Conservation (phyloP, 306 rosid species). For the Dryas alaskensis region DNA sequence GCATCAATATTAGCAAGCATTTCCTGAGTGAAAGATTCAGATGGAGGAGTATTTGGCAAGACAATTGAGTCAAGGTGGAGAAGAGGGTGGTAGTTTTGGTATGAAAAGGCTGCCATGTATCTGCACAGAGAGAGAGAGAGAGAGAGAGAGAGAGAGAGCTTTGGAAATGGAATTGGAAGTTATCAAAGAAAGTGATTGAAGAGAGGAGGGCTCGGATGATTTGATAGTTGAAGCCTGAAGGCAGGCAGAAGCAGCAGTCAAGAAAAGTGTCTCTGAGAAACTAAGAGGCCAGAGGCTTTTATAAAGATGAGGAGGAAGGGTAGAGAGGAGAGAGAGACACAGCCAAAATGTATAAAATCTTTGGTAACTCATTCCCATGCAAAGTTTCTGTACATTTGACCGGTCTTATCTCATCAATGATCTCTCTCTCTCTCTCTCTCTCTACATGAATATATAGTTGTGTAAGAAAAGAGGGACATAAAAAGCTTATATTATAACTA, state of each 20-base stretch:
- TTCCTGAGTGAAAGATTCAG: constrained; percentile 20
- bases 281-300: constrained; percentile 37
- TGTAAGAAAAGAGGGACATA: too few relatives aligned
- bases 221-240: constrained; percentile 9
- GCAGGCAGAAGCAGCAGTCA: constrained; percentile 32
- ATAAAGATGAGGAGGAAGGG: constrained; percentile 31
- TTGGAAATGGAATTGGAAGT: constrained; percentile 25
- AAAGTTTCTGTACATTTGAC: constrained; percentile 33
- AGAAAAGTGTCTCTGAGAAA: constrained; percentile 42
- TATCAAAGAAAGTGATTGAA: constrained; percentile 41
- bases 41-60: constrained; percentile 26
- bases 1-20: constrained; percentile 15
- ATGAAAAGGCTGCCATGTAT: constrained; percentile 72
- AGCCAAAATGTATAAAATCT: constrained; percentile 12
- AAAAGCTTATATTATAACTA: too few relatives aligned
- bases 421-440: constrained; percentile 13
- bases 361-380: constrained; percentile 23
- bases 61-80: constrained; percentile 49
- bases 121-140: background rate
- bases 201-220: background rate
- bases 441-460: background rate
- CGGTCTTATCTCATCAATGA: constrained; percentile 18
- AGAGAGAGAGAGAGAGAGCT: constrained; percentile 1
- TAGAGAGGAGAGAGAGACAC: background rate
- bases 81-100: constrained; percentile 37